phyloP scores from a whole-genome alignment of 1,284 basidiomycete species.

The Sporisorium scitamineum region DNA sequence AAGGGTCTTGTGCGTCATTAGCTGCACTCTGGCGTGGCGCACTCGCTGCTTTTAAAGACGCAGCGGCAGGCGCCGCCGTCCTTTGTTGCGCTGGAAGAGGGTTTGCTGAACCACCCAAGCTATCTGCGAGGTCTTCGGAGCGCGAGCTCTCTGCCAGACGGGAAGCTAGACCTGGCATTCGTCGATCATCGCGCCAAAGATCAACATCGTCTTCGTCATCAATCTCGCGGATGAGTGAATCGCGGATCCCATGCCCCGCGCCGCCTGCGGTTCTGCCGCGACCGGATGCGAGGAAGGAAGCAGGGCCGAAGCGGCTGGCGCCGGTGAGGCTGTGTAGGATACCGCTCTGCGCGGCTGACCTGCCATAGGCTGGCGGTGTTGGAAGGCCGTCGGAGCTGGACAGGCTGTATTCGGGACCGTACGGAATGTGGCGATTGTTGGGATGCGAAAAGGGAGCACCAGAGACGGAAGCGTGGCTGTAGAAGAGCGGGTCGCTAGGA shows the following conservation, averaged over 20 bases:
- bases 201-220: slow-evolving; percentile 58
- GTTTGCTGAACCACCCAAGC: slow-evolving; percentile 30
- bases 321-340: slow-evolving; percentile 49
- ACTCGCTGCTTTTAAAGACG: not conserved
- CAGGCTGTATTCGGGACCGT: slow-evolving; percentile 50
- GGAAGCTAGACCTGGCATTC: slow-evolving; percentile 38
- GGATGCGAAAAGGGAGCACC: slow-evolving; percentile 47
- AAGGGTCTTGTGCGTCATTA: slow-evolving; percentile 46
- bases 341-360: slow-evolving; percentile 33
- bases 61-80: not conserved
- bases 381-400: slow-evolving; percentile 57
- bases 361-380: slow-evolving; percentile 30
- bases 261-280: slow-evolving; percentile 16
- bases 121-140: slow-evolving; percentile 38
- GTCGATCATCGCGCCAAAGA: slow-evolving; percentile 52
- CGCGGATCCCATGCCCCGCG: slow-evolving; percentile 25
- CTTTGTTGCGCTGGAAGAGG: slow-evolving; percentile 3
- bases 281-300: slow-evolving; percentile 36
- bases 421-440: slow-evolving; percentile 33
- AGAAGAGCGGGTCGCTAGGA: slow-evolving; percentile 48
- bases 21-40: not conserved
- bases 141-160: slow-evolving; percentile 36
- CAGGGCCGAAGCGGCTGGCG: slow-evolving; percentile 48
- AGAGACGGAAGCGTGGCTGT: slow-evolving; percentile 47
- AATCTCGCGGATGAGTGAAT: slow-evolving; percentile 54